Percentiles rank a stretch among this genome's conserved stretches.
Conservation (phyloP, 2,329 filamentous ascomycete genomes). For the Penicillium vulpinum region DNA sequence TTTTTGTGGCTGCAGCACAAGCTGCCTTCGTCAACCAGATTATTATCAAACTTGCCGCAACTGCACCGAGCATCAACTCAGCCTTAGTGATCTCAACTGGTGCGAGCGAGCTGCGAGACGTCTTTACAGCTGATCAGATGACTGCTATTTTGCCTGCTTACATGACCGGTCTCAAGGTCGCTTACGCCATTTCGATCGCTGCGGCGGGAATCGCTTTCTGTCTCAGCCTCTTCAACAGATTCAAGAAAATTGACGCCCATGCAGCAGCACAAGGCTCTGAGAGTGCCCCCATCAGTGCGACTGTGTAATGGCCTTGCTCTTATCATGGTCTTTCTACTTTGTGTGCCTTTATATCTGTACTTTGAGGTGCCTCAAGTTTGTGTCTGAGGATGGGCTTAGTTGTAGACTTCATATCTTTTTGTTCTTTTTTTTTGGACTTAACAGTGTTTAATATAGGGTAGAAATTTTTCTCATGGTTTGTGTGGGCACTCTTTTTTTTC, state of each 20-base stretch:
- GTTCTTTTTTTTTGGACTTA: too few relatives aligned
- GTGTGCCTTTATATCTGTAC: background rate
- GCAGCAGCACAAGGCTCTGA: background rate
- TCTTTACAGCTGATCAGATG: background rate
- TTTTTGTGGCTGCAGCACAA: slow-evolving; percentile 11
- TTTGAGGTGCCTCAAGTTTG: background rate
- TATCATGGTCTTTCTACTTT: background rate
- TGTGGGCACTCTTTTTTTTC: too few relatives aligned
- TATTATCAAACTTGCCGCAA: background rate
- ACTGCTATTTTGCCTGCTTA: background rate
- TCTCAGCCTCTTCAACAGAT: background rate
- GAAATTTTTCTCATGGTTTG: too few relatives aligned
- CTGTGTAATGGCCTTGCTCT: background rate
- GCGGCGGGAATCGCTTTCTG: background rate
- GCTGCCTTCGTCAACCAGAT: slow-evolving; percentile 10
- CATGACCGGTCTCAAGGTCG: background rate
- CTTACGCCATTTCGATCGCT: background rate
- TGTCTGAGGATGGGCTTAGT: background rate
- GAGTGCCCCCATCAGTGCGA: background rate
- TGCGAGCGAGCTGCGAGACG: background rate
- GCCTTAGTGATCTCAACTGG: background rate
- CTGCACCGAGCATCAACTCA: background rate
- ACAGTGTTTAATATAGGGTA: too few relatives aligned
- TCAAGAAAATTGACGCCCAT: background rate
- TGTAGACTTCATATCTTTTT: too few relatives aligned